These are phyloP conservation scores for Paramecium bursaria DNA, from an alignment of 73 alveolate genomes.

Conservation along the genomic window DNA sequence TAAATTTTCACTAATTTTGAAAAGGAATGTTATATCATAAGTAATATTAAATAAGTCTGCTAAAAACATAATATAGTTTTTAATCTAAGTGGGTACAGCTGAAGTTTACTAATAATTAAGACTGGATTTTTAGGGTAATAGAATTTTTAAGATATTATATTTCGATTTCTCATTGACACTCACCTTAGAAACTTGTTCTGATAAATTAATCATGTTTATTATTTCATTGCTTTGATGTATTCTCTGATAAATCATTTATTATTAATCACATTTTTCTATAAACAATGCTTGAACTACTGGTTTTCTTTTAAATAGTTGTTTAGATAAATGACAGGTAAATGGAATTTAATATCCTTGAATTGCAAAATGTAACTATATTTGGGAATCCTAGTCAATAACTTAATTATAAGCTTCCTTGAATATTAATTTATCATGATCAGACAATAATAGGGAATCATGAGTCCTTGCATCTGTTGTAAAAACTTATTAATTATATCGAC, in stretches of 20 bases:
- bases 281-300: constrained; percentile 3
- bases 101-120: constrained; percentile 5
- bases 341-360: constrained; percentile 35
- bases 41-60: constrained; percentile 2
- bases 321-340: constrained; percentile 10
- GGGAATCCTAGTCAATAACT: neutral
- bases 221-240: neutral
- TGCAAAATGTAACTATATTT: constrained; percentile 10
- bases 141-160: no score
- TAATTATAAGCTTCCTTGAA: neutral
- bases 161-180: no score
- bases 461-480: neutral
- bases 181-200: no score
- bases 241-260: constrained; percentile 8
- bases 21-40: neutral
- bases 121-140: no score
- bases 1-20: neutral
- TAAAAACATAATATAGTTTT: constrained; percentile 24
- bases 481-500: constrained; percentile 6
- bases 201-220: no score
- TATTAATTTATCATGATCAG: neutral
- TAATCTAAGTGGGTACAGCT: neutral
- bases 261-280: constrained; percentile 17
- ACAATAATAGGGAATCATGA: neutral
- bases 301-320: constrained; percentile 6